Conservation (phyloP, 768 basidiomycete species). For the Boletus bicolor region DNA sequence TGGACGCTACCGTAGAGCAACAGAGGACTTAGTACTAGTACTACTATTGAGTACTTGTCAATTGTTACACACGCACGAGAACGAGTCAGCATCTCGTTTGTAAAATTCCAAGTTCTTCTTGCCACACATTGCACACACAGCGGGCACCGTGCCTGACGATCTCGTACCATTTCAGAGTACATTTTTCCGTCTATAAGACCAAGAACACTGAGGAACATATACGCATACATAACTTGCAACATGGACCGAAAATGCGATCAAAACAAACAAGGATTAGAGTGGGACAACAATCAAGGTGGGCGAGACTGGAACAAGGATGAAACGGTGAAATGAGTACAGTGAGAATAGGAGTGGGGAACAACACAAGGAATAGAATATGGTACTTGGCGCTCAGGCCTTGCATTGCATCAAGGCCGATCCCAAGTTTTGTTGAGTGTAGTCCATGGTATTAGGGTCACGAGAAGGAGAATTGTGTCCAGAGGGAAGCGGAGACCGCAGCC, state of each 20-base stretch:
- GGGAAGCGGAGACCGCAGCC: conserved; percentile 55
- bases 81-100: background rate
- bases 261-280: conserved; percentile 1
- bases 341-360: conserved; percentile 1
- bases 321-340: background rate
- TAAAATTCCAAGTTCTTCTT: background rate
- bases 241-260: conserved; percentile 12
- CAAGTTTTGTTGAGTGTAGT: conserved; percentile 29
- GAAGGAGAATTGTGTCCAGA: conserved; percentile 51
- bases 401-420: conserved; percentile 23
- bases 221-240: conserved; percentile 18
- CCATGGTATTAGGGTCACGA: conserved; percentile 23
- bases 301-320: background rate
- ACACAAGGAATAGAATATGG: background rate
- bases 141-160: background rate
- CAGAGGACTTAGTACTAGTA: background rate
- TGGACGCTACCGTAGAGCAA: background rate
- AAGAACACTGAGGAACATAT: background rate
- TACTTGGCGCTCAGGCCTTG: conserved; percentile 16
- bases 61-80: too few species aligned
- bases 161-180: background rate
- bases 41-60: too few species aligned
- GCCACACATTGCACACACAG: background rate
- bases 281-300: conserved; percentile 2
- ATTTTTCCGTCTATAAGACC: conserved; percentile 5